A percentile compares a stretch with the other conserved stretches of the same genome.
Evolutionary conservation across 2,329 filamentous ascomycete species (phyloP).

Genomic region (Metarhizium humberi): DNA sequence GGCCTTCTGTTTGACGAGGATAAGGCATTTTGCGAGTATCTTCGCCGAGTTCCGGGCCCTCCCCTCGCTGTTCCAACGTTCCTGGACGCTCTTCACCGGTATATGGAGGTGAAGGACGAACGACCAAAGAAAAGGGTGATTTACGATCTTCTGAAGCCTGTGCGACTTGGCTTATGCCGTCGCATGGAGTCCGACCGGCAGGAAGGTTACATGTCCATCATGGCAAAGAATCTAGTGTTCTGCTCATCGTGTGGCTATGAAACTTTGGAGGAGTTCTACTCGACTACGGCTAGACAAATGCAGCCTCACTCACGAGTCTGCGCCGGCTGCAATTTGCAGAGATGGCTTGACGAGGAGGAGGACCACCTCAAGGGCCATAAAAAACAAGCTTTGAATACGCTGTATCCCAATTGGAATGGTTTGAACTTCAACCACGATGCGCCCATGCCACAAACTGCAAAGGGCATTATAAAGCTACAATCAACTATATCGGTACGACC

Average conservation of each 20-base stretch:
- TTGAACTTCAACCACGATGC: constrained; percentile 21
- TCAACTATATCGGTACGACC: constrained; percentile 9
- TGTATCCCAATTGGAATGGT: constrained; percentile 19
- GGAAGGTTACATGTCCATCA: constrained; percentile 14
- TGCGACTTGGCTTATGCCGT: constrained; percentile 17
- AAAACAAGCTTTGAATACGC: constrained; percentile 6
- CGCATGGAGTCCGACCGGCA: constrained; percentile 12
- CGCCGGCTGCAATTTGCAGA: constrained; percentile 20
- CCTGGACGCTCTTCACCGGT: constrained; percentile 24
- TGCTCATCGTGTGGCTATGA: constrained; percentile 27
- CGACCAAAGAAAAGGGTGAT: constrained; percentile 11
- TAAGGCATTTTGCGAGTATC: constrained; percentile 20
- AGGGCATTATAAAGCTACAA: constrained; percentile 13
- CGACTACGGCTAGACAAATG: neutral
- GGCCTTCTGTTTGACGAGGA: constrained; percentile 19
- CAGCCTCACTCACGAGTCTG: constrained; percentile 15
- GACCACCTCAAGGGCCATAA: constrained; percentile 19
- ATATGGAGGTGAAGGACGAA: neutral
- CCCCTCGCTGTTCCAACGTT: constrained; percentile 20
- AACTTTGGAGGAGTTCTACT: constrained; percentile 22
- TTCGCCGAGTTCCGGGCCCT: constrained; percentile 19
- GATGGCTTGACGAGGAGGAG: constrained; percentile 17
- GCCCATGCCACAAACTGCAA: constrained; percentile 13
- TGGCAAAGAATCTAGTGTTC: constrained; percentile 16
- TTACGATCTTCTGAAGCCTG: constrained; percentile 24